phyloP scores from a whole-genome alignment of 768 basidiomycete species.

The Collybia sordida region DNA sequence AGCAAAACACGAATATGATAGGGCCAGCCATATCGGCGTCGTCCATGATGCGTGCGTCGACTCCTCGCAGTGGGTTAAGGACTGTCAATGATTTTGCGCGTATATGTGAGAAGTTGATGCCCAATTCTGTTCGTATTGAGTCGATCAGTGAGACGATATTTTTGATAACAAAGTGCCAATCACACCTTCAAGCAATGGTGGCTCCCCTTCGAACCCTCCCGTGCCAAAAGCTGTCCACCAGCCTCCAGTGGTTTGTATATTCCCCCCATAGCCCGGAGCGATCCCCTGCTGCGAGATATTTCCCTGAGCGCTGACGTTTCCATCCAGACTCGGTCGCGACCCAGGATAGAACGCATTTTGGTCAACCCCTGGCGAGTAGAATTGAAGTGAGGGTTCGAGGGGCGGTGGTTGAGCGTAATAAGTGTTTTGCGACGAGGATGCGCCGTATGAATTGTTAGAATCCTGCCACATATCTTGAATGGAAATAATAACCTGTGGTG shows the following conservation, averaged over 20 bases:
- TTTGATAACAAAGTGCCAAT: constrained; percentile 5
- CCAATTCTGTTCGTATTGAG: constrained; percentile 64
- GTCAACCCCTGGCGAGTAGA: constrained; percentile 66
- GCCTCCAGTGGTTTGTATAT: constrained; percentile 68
- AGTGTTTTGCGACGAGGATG: constrained; percentile 58
- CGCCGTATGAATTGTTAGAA: constrained; percentile 51
- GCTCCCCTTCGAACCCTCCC: constrained; percentile 93
- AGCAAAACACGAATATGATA: constrained; percentile 91
- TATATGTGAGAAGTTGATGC: constrained; percentile 97
- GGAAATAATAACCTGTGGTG: constrained; percentile 2
- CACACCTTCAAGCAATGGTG: constrained; percentile 90
- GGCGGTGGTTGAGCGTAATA: constrained; percentile 57
- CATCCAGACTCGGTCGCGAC: constrained; percentile 77
- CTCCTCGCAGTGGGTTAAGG: constrained; percentile 82
- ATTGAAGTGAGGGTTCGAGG: constrained; percentile 67
- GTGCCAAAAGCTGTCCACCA: constrained; percentile 99
- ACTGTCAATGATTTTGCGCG: constrained; percentile 92
- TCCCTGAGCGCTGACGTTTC: constrained; percentile 57
- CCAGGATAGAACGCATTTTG: constrained; percentile 64
- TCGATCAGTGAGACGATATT: constrained; percentile 1
- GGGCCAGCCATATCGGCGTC: constrained; percentile 98
- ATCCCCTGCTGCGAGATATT: constrained; percentile 45
- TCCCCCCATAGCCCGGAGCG: constrained; percentile 60
- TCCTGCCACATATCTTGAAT: constrained; percentile 73
- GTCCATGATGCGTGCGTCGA: constrained; percentile 96